Evolutionary conservation across 2,329 filamentous ascomycete genomes (phyloP).

Genomic region (Daldinia sp.): DNA sequence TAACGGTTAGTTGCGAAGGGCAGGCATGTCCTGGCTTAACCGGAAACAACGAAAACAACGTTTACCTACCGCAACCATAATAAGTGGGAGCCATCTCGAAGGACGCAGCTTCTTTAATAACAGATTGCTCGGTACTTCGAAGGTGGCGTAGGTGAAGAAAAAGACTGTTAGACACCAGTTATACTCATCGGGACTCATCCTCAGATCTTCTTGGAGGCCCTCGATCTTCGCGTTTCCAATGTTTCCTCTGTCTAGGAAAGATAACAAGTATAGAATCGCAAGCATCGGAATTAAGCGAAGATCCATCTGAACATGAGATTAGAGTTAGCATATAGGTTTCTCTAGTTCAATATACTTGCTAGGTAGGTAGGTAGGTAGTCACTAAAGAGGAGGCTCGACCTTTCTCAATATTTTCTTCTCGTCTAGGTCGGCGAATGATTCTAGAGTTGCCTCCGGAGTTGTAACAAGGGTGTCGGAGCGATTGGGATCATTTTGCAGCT

Average conservation of each 20-base stretch:
- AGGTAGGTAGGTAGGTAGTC: no score
- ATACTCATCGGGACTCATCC: conserved; percentile 75
- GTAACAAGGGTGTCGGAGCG: conserved; percentile 43
- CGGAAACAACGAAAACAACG: neutral
- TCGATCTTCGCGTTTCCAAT: conserved; percentile 76
- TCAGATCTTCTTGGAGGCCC: conserved; percentile 63
- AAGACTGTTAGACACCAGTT: conserved; percentile 78
- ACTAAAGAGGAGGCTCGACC: conserved; percentile 48
- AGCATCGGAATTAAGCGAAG: conserved; percentile 70
- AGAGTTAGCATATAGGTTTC: conserved; percentile 24
- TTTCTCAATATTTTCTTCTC: conserved; percentile 71
- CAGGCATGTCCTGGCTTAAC: no score
- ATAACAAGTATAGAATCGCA: conserved; percentile 75
- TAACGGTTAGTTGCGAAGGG: neutral
- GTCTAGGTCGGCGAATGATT: conserved; percentile 58
- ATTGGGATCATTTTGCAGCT: conserved; percentile 34
- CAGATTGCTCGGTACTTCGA: conserved; percentile 82
- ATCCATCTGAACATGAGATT: conserved; percentile 59
- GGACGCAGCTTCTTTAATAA: conserved; percentile 80
- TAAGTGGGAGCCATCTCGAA: conserved; percentile 78
- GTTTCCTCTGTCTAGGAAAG: conserved; percentile 76
- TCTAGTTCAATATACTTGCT: neutral
- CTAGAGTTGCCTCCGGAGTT: conserved; percentile 43
- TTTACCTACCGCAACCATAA: conserved; percentile 73
- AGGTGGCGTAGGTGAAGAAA: conserved; percentile 83